Evolutionary conservation across 331 rosid genomes (phyloP).

Genomic region (Quercus tomentella): DNA sequence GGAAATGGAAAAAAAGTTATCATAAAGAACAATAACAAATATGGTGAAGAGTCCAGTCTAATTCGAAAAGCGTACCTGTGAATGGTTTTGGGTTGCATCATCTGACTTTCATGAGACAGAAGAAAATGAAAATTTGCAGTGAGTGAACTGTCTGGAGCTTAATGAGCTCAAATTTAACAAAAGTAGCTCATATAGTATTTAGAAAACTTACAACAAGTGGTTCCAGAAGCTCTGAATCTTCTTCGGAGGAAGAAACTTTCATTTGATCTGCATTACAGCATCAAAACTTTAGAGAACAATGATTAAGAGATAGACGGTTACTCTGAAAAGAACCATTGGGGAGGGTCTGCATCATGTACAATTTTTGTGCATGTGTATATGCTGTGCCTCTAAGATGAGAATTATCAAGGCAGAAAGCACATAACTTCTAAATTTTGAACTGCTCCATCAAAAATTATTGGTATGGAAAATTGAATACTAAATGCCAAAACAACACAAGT

Average conservation of each 20-base stretch:
- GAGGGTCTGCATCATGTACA: no score
- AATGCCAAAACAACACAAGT: no score
- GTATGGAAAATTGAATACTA: no score
- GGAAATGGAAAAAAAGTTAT: neutral
- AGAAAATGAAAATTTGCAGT: neutral
- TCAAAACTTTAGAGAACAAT: neutral
- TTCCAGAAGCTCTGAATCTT: slow-evolving; percentile 7
- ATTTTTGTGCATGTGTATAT: no score
- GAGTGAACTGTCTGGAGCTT: neutral
- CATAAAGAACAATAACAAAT: neutral
- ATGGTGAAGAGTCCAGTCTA: neutral
- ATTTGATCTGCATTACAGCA: slow-evolving; percentile 1
- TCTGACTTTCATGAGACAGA: slow-evolving; percentile 7
- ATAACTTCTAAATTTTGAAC: no score
- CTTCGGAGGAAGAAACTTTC: slow-evolving; percentile 14
- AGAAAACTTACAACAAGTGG: slow-evolving; percentile 18
- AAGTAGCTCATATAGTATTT: no score
- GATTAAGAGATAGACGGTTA: neutral
- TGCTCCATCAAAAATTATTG: no score
- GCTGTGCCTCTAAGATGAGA: no score
- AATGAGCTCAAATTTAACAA: neutral
- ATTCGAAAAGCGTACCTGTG: neutral
- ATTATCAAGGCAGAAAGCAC: no score
- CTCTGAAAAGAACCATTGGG: neutral
- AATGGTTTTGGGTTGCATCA: slow-evolving; percentile 6